These are phyloP conservation scores for Gentiana straminea DNA, from an alignment of 257 asterid species.

Conservation along the genomic window DNA sequence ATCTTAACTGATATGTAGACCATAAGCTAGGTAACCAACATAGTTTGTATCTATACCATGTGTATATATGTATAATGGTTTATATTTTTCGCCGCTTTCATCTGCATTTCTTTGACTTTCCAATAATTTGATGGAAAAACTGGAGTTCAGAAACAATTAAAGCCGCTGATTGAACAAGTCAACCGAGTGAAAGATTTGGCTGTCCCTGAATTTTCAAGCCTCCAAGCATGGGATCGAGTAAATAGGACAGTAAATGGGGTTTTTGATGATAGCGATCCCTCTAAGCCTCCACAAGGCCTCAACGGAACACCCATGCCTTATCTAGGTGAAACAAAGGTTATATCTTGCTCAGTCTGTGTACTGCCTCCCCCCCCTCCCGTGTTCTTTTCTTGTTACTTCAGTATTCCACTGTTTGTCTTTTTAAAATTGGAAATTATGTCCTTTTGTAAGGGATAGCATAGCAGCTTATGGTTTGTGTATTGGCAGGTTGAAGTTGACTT, in stretches of 20 bases:
- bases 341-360: neutral
- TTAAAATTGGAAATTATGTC: too few relatives aligned
- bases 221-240: constrained; percentile 88
- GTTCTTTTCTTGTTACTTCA: neutral
- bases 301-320: constrained; percentile 91
- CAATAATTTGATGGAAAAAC: neutral
- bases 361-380: too few relatives aligned
- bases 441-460: neutral
- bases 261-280: constrained; percentile 38
- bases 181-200: constrained; percentile 82
- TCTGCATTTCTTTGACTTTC: neutral
- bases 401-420: too few relatives aligned
- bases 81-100: too few relatives aligned
- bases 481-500: constrained; percentile 92
- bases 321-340: constrained; percentile 88
- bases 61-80: too few relatives aligned
- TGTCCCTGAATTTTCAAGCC: constrained; percentile 77
- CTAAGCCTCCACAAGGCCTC: constrained; percentile 45
- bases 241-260: constrained; percentile 63
- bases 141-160: constrained; percentile 57
- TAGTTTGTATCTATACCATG: too few relatives aligned
- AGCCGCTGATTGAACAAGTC: constrained; percentile 76
- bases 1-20: too few relatives aligned
- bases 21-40: too few relatives aligned
- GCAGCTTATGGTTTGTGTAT: constrained; percentile 3